These are phyloP conservation scores for Flueggea neowawraea DNA, from an alignment of 441 rosid genomes.

Conservation along the genomic window DNA sequence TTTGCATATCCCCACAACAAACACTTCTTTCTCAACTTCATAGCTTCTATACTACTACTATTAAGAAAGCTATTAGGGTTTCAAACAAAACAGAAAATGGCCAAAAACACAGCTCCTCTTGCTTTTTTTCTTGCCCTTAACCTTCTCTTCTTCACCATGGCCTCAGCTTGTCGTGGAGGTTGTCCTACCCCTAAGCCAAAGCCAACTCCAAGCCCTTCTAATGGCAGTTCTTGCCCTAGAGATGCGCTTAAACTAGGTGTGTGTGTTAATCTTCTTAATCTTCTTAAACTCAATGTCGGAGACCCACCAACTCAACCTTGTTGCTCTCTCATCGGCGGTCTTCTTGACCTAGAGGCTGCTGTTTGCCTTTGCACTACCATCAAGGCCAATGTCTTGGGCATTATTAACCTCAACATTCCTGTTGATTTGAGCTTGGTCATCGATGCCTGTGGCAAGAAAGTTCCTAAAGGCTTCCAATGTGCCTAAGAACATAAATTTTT, in stretches of 20 bases:
- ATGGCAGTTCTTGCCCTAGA: conserved; percentile 51
- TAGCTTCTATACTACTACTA: conserved; percentile 2
- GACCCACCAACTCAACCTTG: conserved; percentile 56
- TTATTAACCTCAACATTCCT: conserved; percentile 54
- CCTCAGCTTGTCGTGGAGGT: conserved; percentile 47
- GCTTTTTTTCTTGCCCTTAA: conserved; percentile 59
- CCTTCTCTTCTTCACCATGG: conserved; percentile 57
- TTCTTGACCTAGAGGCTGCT: conserved; percentile 70
- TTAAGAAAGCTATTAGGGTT: neutral
- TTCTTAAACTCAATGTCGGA: conserved; percentile 55
- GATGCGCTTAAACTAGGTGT: conserved; percentile 67
- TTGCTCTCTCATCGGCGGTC: conserved; percentile 63
- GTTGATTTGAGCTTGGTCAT: conserved; percentile 67
- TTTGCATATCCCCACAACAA: conserved; percentile 14
- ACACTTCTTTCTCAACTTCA: conserved; percentile 1
- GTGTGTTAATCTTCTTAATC: conserved; percentile 58
- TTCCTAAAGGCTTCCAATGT: conserved; percentile 60
- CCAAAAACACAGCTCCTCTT: conserved; percentile 38
- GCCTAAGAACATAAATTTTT: conserved; percentile 3
- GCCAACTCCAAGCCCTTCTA: conserved; percentile 2
- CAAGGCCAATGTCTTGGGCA: conserved; percentile 59
- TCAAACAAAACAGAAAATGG: too few relatives aligned
- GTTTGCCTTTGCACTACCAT: conserved; percentile 82
- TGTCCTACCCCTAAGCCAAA: conserved; percentile 48
- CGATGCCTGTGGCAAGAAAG: conserved; percentile 53